phyloP scores from a whole-genome alignment of 2,329 filamentous ascomycete genomes.

The Beauveria caledonica region DNA sequence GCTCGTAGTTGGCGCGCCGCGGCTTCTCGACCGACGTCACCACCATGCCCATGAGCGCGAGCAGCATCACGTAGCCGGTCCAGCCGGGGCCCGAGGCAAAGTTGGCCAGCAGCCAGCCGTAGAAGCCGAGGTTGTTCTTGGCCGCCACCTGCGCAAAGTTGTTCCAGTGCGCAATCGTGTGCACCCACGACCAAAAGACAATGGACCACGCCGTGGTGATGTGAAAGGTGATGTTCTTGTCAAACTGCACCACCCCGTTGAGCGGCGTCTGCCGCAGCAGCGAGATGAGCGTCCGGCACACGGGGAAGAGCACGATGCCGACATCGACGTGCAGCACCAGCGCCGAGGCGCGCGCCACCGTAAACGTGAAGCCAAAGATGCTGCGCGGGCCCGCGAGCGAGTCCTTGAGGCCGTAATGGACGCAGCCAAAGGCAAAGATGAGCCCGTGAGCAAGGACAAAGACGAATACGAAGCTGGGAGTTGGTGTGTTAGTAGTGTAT shows the following conservation, averaged over 20 bases:
- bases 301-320: conserved; percentile 69
- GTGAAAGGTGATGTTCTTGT: conserved; percentile 86
- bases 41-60: conserved; percentile 70
- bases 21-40: conserved; percentile 70
- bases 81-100: conserved; percentile 74
- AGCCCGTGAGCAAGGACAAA: conserved; percentile 67
- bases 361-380: conserved; percentile 67
- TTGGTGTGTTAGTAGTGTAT: conserved; percentile 11
- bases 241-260: conserved; percentile 80
- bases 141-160: conserved; percentile 72
- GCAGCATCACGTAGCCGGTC: conserved; percentile 80
- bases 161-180: conserved; percentile 81
- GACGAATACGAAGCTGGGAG: conserved; percentile 60
- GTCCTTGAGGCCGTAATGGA: conserved; percentile 74
- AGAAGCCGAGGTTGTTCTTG: conserved; percentile 68
- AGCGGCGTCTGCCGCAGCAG: conserved; percentile 71
- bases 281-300: conserved; percentile 78
- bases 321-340: conserved; percentile 76
- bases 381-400: conserved; percentile 57
- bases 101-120: conserved; percentile 70
- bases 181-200: conserved; percentile 80
- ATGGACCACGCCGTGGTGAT: conserved; percentile 81
- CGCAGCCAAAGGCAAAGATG: conserved; percentile 71
- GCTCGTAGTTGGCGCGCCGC: conserved; percentile 73
- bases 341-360: conserved; percentile 67